A percentile compares a stretch with the other conserved stretches of the same genome.
These are phyloP conservation scores for Pluteus cervinus DNA, from an alignment of 768 basidiomycete genomes.

Conservation along the genomic window DNA sequence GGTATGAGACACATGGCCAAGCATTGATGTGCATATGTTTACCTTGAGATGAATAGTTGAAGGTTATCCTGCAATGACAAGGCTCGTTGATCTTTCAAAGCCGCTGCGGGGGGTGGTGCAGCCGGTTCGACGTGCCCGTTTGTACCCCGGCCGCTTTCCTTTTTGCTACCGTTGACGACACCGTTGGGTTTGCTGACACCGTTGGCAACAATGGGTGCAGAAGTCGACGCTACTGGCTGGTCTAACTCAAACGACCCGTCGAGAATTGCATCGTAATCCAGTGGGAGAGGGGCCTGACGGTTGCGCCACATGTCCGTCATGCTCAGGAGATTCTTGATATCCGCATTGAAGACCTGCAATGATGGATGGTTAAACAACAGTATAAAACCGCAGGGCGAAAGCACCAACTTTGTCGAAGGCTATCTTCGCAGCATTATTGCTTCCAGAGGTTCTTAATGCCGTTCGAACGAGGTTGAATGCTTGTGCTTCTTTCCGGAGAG, in stretches of 20 bases:
- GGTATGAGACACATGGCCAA: not conserved
- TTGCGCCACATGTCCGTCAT: conserved; percentile 99
- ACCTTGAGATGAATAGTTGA: conserved; percentile 83
- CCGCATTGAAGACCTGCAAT: conserved; percentile 75
- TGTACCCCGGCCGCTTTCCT: not conserved
- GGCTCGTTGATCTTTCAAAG: conserved; percentile 78
- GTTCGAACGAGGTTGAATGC: conserved; percentile 81
- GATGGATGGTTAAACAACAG: conserved; percentile 1
- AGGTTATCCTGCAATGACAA: conserved; percentile 78
- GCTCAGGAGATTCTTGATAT: conserved; percentile 81
- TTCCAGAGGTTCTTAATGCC: conserved; percentile 46
- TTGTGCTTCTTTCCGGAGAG: conserved; percentile 81
- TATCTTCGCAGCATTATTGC: conserved; percentile 50
- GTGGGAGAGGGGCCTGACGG: conserved; percentile 77
- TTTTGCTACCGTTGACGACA: conserved; percentile 2
- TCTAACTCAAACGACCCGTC: conserved; percentile 51
- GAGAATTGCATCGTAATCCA: conserved; percentile 76
- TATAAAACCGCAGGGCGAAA: not conserved
- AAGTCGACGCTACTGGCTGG: conserved; percentile 15
- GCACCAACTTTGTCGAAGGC: conserved; percentile 80
- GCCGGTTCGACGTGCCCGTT: conserved; percentile 24
- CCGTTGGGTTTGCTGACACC: conserved; percentile 13
- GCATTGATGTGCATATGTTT: no score
- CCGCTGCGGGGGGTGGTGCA: conserved; percentile 12
- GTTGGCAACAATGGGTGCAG: conserved; percentile 17